Conservation (phyloP, 441 rosid genomes). For the Populus hybrid region DNA sequence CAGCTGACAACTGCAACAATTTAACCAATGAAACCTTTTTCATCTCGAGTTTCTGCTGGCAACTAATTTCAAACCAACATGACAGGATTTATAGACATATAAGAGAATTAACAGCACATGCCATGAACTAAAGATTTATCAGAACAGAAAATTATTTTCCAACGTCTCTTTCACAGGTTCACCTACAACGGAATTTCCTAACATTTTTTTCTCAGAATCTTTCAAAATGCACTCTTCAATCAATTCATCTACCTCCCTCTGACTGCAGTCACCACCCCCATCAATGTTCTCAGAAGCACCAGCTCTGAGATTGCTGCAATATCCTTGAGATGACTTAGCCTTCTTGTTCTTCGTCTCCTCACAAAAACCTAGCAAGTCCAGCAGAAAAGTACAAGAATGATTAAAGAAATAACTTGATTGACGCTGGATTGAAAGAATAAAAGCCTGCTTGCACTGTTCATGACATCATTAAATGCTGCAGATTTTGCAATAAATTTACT, state of each 20-base stretch:
- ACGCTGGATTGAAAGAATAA: neutral
- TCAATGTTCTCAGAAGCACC: conserved; percentile 15
- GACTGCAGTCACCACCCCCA: neutral
- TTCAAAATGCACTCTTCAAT: conserved; percentile 15
- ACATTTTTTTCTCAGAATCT: conserved; percentile 8
- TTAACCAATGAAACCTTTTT: conserved; percentile 16
- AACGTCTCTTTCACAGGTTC: conserved; percentile 1
- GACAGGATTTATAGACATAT: neutral
- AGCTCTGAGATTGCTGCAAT: conserved; percentile 1
- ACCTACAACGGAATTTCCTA: conserved; percentile 11
- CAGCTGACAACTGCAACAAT: conserved; percentile 26
- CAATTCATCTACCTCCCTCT: conserved; percentile 13
- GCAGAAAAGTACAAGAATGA: neutral
- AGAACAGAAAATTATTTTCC: neutral
- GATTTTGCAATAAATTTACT: neutral
- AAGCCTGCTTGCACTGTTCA: neutral
- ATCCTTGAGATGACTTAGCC: neutral
- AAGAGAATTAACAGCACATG: neutral
- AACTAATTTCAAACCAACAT: conserved; percentile 14
- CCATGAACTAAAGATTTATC: neutral
- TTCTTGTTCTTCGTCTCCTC: conserved; percentile 15
- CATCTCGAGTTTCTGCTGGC: conserved; percentile 28
- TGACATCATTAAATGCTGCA: neutral
- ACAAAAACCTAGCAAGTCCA: conserved; percentile 16
- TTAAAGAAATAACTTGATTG: neutral